phyloP scores from a whole-genome alignment of 1,284 basidiomycete species.

The Cryptococcus hybrid region DNA sequence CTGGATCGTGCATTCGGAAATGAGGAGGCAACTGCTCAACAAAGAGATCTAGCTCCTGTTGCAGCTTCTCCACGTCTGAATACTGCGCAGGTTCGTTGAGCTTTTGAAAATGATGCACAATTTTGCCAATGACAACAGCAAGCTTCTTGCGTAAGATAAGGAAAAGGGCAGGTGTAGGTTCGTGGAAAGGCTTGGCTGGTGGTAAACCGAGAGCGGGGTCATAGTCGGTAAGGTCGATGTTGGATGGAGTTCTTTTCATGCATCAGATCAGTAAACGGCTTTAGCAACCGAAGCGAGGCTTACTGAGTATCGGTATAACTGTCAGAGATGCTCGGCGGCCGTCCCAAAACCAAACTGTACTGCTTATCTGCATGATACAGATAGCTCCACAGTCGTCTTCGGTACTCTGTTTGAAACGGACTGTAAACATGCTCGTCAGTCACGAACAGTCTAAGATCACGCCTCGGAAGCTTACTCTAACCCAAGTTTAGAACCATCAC shows the following conservation, averaged over 20 bases:
- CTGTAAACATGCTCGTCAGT: slow-evolving; percentile 36
- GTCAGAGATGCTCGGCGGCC: slow-evolving; percentile 66
- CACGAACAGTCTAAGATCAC: not conserved
- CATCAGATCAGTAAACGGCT: slow-evolving; percentile 52
- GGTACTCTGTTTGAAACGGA: slow-evolving; percentile 77
- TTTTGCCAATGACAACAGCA: slow-evolving; percentile 80
- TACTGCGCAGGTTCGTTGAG: slow-evolving; percentile 78
- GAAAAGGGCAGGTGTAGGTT: slow-evolving; percentile 81
- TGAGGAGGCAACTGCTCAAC: slow-evolving; percentile 67
- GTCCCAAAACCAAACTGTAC: slow-evolving; percentile 77
- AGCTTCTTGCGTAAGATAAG: slow-evolving; percentile 82
- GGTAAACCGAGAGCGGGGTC: slow-evolving; percentile 40
- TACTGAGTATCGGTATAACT: slow-evolving; percentile 48
- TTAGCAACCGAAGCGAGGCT: not conserved
- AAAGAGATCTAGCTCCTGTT: slow-evolving; percentile 81
- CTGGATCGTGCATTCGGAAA: slow-evolving; percentile 61
- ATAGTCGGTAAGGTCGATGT: slow-evolving; percentile 69
- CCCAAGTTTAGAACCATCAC: slow-evolving; percentile 78
- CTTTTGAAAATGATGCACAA: slow-evolving; percentile 94
- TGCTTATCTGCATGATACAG: slow-evolving; percentile 84
- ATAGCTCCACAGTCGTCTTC: slow-evolving; percentile 89
- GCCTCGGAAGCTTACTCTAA: slow-evolving; percentile 53
- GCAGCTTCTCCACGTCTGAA: slow-evolving; percentile 75
- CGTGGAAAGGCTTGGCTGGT: slow-evolving; percentile 46
- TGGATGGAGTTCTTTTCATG: slow-evolving; percentile 64